These are phyloP conservation scores for Trypanosoma grayi DNA, from an alignment of 208 protist genomes.

Conservation along the genomic window DNA sequence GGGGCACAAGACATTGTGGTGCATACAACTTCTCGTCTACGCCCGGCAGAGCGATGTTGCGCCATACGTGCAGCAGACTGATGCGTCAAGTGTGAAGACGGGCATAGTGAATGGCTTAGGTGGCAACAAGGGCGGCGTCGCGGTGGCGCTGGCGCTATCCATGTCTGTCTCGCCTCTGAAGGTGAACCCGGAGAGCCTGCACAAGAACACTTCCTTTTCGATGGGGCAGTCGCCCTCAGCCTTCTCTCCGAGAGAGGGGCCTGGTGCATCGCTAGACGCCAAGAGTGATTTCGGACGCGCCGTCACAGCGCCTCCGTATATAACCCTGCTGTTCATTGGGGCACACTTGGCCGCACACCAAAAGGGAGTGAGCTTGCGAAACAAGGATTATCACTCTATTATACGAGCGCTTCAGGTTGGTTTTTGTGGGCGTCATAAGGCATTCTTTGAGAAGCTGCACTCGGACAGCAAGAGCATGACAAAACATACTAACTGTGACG, in stretches of 20 bases:
- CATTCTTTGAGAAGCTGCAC: constrained; percentile 28
- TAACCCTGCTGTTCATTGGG: constrained; percentile 86
- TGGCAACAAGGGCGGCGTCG: constrained; percentile 94
- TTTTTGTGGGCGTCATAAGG: constrained; percentile 30
- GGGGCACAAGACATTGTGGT: constrained; percentile 59
- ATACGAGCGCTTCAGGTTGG: constrained; percentile 48
- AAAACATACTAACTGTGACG: neutral
- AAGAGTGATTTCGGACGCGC: too few species aligned
- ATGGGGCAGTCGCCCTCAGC: neutral
- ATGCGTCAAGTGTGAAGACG: constrained; percentile 50
- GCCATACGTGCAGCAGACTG: constrained; percentile 44
- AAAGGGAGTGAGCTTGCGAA: constrained; percentile 61
- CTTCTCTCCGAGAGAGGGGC: neutral
- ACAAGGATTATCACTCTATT: constrained; percentile 84
- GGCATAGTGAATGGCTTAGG: constrained; percentile 54
- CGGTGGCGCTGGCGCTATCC: constrained; percentile 63
- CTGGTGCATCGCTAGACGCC: too few species aligned
- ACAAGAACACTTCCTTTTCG: neutral
- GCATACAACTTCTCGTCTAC: constrained; percentile 83
- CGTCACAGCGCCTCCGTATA: constrained; percentile 21
- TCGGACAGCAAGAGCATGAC: neutral
- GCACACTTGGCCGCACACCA: constrained; percentile 92
- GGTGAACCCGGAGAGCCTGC: neutral
- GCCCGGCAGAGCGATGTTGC: constrained; percentile 63
- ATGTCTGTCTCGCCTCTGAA: constrained; percentile 22